A percentile compares a stretch with the other conserved stretches of the same genome.
These are phyloP conservation scores for Erodium maritimum DNA, from an alignment of 345 rosid genomes.

Conservation along the genomic window DNA sequence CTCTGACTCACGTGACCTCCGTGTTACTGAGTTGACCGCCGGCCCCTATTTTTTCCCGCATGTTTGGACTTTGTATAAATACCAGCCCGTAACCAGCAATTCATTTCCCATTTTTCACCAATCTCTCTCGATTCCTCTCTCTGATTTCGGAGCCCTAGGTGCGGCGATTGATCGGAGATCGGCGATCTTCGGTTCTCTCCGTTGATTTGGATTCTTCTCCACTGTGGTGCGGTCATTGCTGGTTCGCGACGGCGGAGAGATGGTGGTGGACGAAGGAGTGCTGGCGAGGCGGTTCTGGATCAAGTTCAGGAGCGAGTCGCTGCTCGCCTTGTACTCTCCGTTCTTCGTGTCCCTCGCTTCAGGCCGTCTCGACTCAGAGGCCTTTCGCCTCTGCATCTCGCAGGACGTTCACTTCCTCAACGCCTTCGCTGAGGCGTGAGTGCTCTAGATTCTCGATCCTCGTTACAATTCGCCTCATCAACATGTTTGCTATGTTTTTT, in stretches of 20 bases:
- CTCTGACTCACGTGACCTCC: not conserved
- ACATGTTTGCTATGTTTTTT: too few relatives aligned
- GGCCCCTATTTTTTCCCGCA: not conserved
- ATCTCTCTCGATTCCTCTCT: not conserved
- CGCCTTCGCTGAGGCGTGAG: slow-evolving; percentile 87
- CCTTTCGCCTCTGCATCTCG: slow-evolving; percentile 66
- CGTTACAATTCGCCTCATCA: too few relatives aligned
- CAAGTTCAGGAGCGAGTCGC: slow-evolving; percentile 51
- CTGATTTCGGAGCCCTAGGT: not conserved
- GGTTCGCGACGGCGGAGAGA: not conserved
- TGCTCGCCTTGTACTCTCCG: slow-evolving; percentile 69
- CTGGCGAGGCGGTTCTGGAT: slow-evolving; percentile 60
- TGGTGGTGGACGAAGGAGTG: slow-evolving; percentile 36
- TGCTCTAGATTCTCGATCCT: not conserved
- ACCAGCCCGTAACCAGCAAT: not conserved
- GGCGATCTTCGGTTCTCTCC: not conserved
- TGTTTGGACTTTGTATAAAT: not conserved
- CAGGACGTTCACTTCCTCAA: slow-evolving; percentile 85
- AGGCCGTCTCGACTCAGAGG: slow-evolving; percentile 57
- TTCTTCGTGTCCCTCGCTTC: slow-evolving; percentile 64
- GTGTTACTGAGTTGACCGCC: not conserved
- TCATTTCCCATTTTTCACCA: not conserved
- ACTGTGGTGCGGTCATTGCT: too few relatives aligned
- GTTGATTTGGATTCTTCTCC: not conserved
- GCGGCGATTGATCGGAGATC: not conserved